Base-by-base conservation (phyloP, 2,329 filamentous ascomycete genomes). In the Fusarium bactridioides region DNA sequence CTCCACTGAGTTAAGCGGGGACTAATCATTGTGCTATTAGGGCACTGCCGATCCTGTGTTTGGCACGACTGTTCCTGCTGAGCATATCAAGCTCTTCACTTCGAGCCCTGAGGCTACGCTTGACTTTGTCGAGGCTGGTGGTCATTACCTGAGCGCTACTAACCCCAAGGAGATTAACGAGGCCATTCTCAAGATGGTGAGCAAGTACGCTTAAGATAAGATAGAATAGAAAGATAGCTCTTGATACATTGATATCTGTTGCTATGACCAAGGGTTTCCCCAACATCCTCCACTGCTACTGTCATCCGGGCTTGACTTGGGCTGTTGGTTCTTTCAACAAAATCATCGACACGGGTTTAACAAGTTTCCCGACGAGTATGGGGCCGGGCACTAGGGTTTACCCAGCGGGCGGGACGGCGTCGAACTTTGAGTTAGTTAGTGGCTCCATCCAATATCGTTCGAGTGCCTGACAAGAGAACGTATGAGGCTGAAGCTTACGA, bases 1-100 rank as follows among this genome's bases (percentile, higher is more conserved):
- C 25, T 45, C 18, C 37, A 18, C 16, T 11, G 25, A 15, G 37
- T 44, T 27, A n/a, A 21, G 3, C 27, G 15, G 29, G 64, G 27
- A 38, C 63, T 74, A 54, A 77, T 25, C 5, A n/a, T 47, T 8
- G 18, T n/a, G 19, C 0, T 43, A 18, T 4, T 29, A 87, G 86
- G 85, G 85, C 21, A 82, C 82, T 5, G 80, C 81, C 5, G 86
- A 88, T 69, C 79, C 79, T 1, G 82, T 85, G 1, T 88, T 83
- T 71, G 79, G 82, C 8, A 77, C 77, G 4, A 75, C 68, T 6
- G 76, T 85, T 23, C 82, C 85, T 2, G 70, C 77, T 15, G 85
- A 87, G 74, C 84, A 88, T 33, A 86, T 88, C 69, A 83, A 86
- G 77, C 77, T 86, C 12, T 88, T 88, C 70, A 86, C 82, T 1